Conservation (phyloP, 805 yeast species). For the Wickerhamiella cacticola region DNA sequence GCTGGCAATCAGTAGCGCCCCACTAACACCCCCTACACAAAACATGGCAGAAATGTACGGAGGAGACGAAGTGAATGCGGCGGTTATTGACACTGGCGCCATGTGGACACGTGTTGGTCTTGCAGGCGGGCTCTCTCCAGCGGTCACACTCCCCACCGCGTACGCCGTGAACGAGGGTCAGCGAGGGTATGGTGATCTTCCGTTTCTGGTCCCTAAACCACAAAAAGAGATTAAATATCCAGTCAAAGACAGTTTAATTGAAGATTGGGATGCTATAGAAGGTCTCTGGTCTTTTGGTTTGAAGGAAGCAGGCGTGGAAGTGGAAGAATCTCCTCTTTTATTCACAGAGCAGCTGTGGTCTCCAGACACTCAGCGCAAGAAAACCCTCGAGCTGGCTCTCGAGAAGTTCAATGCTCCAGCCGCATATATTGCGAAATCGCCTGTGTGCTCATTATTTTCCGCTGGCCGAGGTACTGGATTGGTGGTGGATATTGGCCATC, state of each 20-base stretch:
- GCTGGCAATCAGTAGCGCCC: too few relatives aligned
- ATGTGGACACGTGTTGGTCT: constrained; percentile 72
- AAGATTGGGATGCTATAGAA: constrained; percentile 76
- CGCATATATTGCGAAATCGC: constrained; percentile 63
- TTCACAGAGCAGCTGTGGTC: constrained; percentile 87
- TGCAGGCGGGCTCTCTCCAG: constrained; percentile 87
- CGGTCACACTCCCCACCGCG: constrained; percentile 34
- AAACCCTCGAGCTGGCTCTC: constrained; percentile 57
- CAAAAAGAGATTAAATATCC: constrained; percentile 14
- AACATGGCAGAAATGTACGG: constrained; percentile 23
- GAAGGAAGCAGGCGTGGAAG: constrained; percentile 40
- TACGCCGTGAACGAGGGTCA: constrained; percentile 16
- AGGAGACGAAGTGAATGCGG: constrained; percentile 74
- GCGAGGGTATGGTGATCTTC: constrained; percentile 21
- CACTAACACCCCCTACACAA: background rate
- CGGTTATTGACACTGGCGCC: constrained; percentile 87
- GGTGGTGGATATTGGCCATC: constrained; percentile 79
- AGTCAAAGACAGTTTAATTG: constrained; percentile 20
- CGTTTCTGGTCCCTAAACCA: constrained; percentile 14
- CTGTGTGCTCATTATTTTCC: constrained; percentile 82
- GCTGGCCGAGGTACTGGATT: constrained; percentile 79
- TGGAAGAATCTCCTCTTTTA: constrained; percentile 59
- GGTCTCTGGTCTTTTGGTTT: constrained; percentile 61
- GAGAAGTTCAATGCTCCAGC: constrained; percentile 69
- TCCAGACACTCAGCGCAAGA: constrained; percentile 48